A percentile compares a stretch with the other conserved stretches of the same genome.
These are phyloP conservation scores for Podospora anserina DNA, from an alignment of 495 filamentous ascomycete species.

Conservation along the genomic window DNA sequence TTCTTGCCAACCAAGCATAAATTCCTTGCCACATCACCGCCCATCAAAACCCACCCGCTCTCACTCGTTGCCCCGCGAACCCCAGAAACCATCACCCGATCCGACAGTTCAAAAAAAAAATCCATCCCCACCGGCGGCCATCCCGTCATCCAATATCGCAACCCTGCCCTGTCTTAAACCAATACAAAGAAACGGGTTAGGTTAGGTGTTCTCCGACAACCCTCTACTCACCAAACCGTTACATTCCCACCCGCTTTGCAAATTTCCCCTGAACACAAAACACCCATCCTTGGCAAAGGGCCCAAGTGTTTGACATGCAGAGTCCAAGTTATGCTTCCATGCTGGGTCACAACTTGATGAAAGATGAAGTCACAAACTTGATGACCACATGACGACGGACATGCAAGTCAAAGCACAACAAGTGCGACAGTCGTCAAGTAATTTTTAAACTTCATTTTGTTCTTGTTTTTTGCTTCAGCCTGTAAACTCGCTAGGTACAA, in stretches of 20 bases:
- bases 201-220: background rate
- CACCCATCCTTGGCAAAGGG: background rate
- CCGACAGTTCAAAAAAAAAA: background rate
- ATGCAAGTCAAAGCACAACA: too few species aligned
- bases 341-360: background rate
- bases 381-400: too few species aligned
- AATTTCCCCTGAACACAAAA: background rate
- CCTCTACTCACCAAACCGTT: background rate
- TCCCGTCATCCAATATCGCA: background rate
- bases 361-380: too few species aligned
- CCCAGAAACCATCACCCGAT: background rate
- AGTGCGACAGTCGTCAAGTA: background rate
- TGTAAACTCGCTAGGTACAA: background rate
- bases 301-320: background rate
- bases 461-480: constrained; percentile 6
- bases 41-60: background rate
- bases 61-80: background rate
- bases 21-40: background rate
- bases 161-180: background rate
- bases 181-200: background rate
- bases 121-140: background rate
- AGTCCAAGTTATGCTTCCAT: background rate
- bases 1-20: too few species aligned
- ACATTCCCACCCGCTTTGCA: background rate
- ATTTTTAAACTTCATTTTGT: constrained; percentile 3